Conservation (phyloP, 208 protist species). For the Angomonas ambiguus region DNA sequence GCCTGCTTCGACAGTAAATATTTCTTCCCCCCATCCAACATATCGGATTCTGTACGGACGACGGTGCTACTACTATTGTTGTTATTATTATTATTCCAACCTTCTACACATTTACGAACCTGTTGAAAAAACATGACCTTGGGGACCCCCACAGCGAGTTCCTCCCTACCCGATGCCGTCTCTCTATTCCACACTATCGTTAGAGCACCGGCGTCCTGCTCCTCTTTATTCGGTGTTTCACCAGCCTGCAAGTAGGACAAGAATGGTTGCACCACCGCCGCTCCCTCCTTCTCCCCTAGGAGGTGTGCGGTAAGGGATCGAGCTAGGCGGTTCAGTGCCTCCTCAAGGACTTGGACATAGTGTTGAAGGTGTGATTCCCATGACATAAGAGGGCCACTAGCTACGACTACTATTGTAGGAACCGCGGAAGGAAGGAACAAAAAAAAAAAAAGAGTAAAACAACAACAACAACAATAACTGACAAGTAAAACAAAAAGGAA, state of each 20-base stretch:
- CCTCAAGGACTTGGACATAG: background rate
- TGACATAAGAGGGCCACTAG: background rate
- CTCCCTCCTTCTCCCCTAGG: background rate
- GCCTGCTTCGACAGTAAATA: background rate
- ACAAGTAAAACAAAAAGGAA: no score
- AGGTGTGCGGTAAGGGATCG: background rate
- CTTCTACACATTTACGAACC: background rate
- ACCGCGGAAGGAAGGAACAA: no score
- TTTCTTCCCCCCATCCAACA: background rate
- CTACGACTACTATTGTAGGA: no score
- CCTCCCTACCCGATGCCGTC: no score
- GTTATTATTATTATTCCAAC: background rate
- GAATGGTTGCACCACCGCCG: background rate
- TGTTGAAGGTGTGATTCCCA: background rate
- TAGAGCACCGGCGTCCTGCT: background rate
- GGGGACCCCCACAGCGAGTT: slow-evolving; percentile 8
- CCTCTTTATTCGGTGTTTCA: background rate
- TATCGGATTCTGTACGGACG: background rate
- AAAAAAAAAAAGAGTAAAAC: background rate
- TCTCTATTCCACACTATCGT: background rate
- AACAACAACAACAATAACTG: background rate
- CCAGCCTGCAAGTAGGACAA: background rate
- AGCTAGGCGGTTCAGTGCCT: background rate
- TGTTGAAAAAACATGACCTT: background rate
- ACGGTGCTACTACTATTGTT: background rate